phyloP scores from a whole-genome alignment of 1,284 basidiomycete species.

The Leccinum fuscescens region DNA sequence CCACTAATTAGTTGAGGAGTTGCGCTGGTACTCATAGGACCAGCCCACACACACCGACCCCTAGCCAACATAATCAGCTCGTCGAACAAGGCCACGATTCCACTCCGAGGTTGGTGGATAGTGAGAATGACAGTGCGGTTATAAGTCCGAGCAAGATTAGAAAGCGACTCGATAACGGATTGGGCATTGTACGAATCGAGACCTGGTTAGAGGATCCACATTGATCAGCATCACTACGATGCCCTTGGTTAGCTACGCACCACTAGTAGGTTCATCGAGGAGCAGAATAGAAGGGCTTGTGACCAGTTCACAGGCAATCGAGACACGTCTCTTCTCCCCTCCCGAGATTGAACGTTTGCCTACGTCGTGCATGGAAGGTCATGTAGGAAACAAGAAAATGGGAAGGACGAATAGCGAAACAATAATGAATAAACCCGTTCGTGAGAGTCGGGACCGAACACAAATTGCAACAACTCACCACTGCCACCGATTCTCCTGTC shows the following conservation, averaged over 20 bases:
- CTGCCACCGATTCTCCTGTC: conserved; percentile 87
- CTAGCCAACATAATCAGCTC: conserved; percentile 84
- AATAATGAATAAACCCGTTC: no score
- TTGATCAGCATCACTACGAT: not conserved
- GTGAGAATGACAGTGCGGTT: conserved; percentile 97
- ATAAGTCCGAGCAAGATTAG: conserved; percentile 83
- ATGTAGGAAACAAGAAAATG: not conserved
- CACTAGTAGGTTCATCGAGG: conserved; percentile 95
- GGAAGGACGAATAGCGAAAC: not conserved
- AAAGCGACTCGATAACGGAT: conserved; percentile 90
- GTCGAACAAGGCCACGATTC: conserved; percentile 95
- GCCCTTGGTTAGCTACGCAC: conserved; percentile 41
- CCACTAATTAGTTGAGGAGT: conserved; percentile 9
- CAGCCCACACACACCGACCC: conserved; percentile 46
- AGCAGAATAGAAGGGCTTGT: conserved; percentile 95
- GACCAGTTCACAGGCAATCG: conserved; percentile 97
- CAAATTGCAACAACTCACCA: conserved; percentile 43
- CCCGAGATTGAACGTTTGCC: conserved; percentile 88
- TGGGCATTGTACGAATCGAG: conserved; percentile 94
- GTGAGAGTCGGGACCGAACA: not conserved
- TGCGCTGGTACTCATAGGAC: conserved; percentile 25
- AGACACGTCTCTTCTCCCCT: conserved; percentile 93
- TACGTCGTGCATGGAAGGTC: conserved; percentile 25
- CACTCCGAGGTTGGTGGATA: conserved; percentile 97
- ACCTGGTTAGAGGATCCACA: conserved; percentile 43